These are phyloP conservation scores for Phalaenopsis hybrid DNA, from an alignment of 116 monocot genomes.

Conservation along the genomic window DNA sequence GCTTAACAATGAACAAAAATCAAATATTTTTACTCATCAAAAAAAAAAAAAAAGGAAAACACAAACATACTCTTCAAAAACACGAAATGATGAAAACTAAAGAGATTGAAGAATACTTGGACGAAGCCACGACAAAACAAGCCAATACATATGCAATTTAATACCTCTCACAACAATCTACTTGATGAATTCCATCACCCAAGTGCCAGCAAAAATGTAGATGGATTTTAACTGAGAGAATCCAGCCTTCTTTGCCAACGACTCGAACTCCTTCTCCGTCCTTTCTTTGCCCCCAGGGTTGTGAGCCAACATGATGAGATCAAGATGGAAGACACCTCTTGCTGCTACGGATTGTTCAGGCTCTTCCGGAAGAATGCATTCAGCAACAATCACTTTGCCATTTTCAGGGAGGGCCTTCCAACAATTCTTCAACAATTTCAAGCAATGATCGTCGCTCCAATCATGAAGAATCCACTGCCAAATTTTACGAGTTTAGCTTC, in stretches of 20 bases:
- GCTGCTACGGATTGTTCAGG: no score
- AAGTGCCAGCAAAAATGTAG: conserved; percentile 17
- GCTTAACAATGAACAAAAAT: no score
- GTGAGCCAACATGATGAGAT: conserved; percentile 52
- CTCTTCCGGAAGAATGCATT: conserved; percentile 19
- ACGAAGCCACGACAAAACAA: no score
- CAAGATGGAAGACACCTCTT: conserved; percentile 26
- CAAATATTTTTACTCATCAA: no score
- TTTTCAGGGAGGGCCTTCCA: conserved; percentile 24
- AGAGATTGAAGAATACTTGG: no score
- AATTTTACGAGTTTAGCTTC: no score
- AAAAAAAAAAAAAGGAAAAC: no score
- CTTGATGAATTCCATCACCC: conserved; percentile 35
- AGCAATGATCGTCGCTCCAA: conserved; percentile 31
- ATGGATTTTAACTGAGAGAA: conserved; percentile 23
- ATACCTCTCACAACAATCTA: background rate
- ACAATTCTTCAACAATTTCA: conserved; percentile 27
- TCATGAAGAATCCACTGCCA: conserved; percentile 35
- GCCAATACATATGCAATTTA: no score
- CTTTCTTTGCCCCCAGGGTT: conserved; percentile 30
- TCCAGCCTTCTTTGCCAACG: conserved; percentile 9
- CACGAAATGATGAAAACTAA: no score
- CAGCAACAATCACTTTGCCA: conserved; percentile 30
- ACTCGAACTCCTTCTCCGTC: conserved; percentile 24
- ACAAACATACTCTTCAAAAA: no score